Percentiles rank a stretch among this genome's conserved stretches.
Conservation (phyloP, 306 rosid species). For the Rosa multiflora region DNA sequence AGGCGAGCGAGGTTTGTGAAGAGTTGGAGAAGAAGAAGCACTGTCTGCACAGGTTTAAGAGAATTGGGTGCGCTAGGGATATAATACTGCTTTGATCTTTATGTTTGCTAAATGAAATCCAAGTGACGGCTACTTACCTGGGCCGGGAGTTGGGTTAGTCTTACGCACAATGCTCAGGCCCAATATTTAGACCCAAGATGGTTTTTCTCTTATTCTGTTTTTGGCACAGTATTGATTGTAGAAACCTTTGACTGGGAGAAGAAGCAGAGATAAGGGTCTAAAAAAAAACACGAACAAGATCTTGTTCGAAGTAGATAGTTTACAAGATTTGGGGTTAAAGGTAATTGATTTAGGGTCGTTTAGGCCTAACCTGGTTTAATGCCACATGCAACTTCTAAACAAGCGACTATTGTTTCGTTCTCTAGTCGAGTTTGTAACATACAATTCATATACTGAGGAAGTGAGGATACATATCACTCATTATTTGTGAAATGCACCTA, state of each 20-base stretch:
- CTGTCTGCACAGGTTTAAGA: conserved; percentile 4
- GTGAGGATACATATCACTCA: too few species aligned
- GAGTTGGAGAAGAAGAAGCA: background rate
- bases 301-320: too few species aligned
- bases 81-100: background rate
- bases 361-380: background rate
- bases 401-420: background rate
- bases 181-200: background rate
- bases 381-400: background rate
- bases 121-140: background rate
- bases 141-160: too few species aligned
- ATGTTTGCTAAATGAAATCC: background rate
- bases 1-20: background rate
- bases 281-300: too few species aligned
- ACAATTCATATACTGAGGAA: too few species aligned
- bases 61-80: conserved; percentile 5
- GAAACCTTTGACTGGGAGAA: too few species aligned
- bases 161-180: background rate
- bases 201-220: too few species aligned
- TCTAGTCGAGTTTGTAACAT: background rate
- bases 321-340: background rate
- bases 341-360: background rate
- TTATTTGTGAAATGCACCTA: background rate
- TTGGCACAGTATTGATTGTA: too few species aligned
- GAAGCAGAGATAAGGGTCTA: too few species aligned